Percentiles rank a stretch among this genome's conserved stretches.
These are phyloP conservation scores for Eutrema salsugineum DNA, from an alignment of 441 rosid genomes.

Conservation along the genomic window DNA sequence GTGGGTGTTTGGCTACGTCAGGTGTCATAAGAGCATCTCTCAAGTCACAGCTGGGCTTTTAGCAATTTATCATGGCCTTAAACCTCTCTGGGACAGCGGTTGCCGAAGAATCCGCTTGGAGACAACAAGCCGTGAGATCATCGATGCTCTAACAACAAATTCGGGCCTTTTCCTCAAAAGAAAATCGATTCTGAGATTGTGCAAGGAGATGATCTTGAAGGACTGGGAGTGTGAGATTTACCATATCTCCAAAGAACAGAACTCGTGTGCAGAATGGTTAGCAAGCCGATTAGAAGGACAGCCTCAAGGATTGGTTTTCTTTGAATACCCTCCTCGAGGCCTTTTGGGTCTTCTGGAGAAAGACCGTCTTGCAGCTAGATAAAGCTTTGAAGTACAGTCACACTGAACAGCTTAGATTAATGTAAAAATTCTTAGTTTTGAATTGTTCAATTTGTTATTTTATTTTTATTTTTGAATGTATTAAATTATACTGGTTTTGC, in stretches of 20 bases:
- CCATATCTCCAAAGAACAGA: constrained; percentile 29
- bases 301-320: constrained; percentile 17
- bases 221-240: constrained; percentile 45
- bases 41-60: constrained; percentile 38
- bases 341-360: constrained; percentile 33
- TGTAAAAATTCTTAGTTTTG: no score
- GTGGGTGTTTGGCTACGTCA: constrained; percentile 46
- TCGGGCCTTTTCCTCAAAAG: constrained; percentile 20
- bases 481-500: no score
- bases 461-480: no score
- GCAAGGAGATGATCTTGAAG: constrained; percentile 35
- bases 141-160: constrained; percentile 26
- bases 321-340: constrained; percentile 38
- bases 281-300: constrained; percentile 28
- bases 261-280: constrained; percentile 44
- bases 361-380: constrained; percentile 22
- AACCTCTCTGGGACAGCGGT: constrained; percentile 43
- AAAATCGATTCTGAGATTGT: constrained; percentile 24
- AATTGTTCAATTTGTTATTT: no score
- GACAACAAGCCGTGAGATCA: constrained; percentile 27
- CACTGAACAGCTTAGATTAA: constrained; percentile 14
- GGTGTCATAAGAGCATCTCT: constrained; percentile 16
- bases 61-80: constrained; percentile 50
- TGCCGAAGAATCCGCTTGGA: constrained; percentile 40
- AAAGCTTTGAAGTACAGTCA: constrained; percentile 16